Conservation (phyloP, 2,329 filamentous ascomycete species). For the Sclerotinia trifoliorum region DNA sequence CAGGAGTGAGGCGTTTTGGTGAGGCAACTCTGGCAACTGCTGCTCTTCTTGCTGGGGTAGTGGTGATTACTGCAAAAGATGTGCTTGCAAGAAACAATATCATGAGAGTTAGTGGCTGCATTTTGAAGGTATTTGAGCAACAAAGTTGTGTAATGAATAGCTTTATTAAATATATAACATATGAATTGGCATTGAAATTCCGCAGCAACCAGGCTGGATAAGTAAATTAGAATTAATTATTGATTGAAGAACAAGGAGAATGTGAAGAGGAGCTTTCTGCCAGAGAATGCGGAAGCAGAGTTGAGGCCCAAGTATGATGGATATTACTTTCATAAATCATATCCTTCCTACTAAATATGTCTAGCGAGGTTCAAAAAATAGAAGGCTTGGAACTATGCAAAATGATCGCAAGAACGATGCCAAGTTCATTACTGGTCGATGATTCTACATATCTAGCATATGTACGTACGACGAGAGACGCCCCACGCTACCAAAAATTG, state of each 20-base stretch:
- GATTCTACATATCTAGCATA: neutral
- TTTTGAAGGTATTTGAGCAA: neutral
- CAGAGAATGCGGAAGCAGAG: conserved; percentile 14
- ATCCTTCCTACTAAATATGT: neutral
- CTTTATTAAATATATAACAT: conserved; percentile 12
- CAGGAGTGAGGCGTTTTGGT: conserved; percentile 23
- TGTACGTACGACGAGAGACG: neutral
- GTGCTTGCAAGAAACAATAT: conserved; percentile 14
- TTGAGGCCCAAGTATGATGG: neutral
- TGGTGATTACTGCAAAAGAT: conserved; percentile 5
- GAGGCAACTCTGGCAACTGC: conserved; percentile 11
- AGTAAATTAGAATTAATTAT: neutral
- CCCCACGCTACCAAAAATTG: neutral
- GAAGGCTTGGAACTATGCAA: neutral
- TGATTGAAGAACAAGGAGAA: neutral
- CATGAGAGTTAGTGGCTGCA: conserved; percentile 10
- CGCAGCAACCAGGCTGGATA: conserved; percentile 19
- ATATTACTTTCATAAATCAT: conserved; percentile 17
- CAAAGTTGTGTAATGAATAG: neutral
- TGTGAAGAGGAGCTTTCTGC: neutral
- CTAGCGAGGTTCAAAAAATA: neutral
- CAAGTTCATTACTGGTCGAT: conserved; percentile 14
- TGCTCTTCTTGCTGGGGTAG: neutral
- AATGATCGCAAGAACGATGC: conserved; percentile 9
- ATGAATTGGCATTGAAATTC: neutral